These are phyloP conservation scores for Mortierella sp. DNA, from an alignment of 371 early-diverging fungal genomes.

Conservation along the genomic window DNA sequence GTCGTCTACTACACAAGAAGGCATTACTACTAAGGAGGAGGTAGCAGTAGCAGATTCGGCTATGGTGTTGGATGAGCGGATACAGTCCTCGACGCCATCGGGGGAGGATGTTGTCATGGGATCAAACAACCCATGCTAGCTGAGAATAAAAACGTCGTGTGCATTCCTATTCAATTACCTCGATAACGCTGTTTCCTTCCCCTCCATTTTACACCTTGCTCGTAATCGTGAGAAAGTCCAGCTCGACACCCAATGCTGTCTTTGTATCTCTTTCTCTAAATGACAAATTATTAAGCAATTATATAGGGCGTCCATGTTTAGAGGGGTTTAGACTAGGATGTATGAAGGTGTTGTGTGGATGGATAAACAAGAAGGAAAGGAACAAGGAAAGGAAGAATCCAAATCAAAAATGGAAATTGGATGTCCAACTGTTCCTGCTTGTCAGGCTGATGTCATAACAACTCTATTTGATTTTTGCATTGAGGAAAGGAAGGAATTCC, in stretches of 20 bases:
- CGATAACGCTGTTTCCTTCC: background rate
- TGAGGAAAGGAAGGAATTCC: background rate
- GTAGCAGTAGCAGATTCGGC: background rate
- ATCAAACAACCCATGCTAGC: background rate
- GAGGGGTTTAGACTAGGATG: no score
- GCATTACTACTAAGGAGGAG: background rate
- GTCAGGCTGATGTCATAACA: background rate
- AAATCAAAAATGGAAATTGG: background rate
- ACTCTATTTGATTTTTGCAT: background rate
- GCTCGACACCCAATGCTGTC: background rate
- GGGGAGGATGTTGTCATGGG: constrained; percentile 3
- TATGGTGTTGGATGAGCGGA: background rate
- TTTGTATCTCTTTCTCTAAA: background rate
- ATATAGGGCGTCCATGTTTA: no score
- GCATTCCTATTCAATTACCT: background rate
- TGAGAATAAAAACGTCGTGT: background rate
- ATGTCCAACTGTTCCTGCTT: background rate
- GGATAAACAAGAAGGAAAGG: background rate
- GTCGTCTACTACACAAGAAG: background rate
- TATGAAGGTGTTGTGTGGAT: background rate
- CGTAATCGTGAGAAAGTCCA: background rate
- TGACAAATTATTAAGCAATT: background rate
- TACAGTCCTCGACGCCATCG: background rate
- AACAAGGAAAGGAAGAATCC: background rate
- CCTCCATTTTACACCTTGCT: no score